A percentile compares a stretch with the other conserved stretches of the same genome.
phyloP scores from a whole-genome alignment of 805 yeast genomes.

The Kodamaea sagamina region DNA sequence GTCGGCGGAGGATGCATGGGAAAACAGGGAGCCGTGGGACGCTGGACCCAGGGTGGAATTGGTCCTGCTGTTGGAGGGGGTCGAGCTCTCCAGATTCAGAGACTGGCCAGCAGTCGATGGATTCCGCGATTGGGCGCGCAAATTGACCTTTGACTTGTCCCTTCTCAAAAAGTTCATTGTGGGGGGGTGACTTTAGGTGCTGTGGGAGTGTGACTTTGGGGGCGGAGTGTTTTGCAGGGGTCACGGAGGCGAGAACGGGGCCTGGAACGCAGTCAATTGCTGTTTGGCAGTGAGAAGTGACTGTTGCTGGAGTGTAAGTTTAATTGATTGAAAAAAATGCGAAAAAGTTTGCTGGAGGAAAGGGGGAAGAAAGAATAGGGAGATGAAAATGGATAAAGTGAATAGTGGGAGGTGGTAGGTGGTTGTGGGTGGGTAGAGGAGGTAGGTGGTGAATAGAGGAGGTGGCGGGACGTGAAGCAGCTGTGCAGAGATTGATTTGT shows the following conservation, averaged over 20 bases:
- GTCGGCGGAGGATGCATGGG: not conserved
- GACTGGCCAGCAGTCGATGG: slow-evolving; percentile 12
- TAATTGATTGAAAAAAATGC: not conserved
- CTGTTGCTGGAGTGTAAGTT: too few relatives aligned
- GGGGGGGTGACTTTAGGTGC: not conserved
- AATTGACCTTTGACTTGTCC: slow-evolving; percentile 24
- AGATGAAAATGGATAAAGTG: too few relatives aligned
- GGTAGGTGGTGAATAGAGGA: not conserved
- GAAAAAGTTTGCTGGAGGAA: not conserved
- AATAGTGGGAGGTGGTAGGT: too few relatives aligned
- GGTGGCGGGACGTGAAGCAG: too few relatives aligned
- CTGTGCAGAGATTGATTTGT: too few relatives aligned
- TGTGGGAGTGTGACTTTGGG: too few relatives aligned
- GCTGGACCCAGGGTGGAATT: slow-evolving; percentile 6
- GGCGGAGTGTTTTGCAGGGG: too few relatives aligned
- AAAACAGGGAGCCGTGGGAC: not conserved
- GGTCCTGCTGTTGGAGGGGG: slow-evolving; percentile 5
- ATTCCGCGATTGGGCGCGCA: slow-evolving; percentile 9
- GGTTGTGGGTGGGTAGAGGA: not conserved
- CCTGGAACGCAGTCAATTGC: too few relatives aligned
- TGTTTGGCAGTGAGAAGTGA: too few relatives aligned
- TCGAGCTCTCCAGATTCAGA: slow-evolving; percentile 3
- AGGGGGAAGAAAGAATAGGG: not conserved
- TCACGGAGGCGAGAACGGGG: not conserved
- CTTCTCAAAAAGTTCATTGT: slow-evolving; percentile 29